These are phyloP conservation scores for Chernovozyma sophiae-reginae DNA, from an alignment of 1,139 yeast genomes.

Conservation along the genomic window DNA sequence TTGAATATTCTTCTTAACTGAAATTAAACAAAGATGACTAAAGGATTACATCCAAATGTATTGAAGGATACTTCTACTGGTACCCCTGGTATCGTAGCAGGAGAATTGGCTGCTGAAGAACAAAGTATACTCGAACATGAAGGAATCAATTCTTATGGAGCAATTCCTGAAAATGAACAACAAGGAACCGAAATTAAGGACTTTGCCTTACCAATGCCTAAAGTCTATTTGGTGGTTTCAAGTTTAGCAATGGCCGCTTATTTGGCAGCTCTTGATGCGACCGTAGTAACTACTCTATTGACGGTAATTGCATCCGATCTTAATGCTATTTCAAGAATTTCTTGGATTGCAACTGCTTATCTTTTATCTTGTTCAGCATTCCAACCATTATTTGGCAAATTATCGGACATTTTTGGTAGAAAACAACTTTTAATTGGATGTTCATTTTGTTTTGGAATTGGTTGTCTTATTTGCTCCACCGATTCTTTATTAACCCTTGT, in stretches of 20 bases:
- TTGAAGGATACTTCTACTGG: conserved; percentile 38
- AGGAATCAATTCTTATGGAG: conserved; percentile 9
- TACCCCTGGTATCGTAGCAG: conserved; percentile 45
- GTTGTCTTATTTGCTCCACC: conserved; percentile 40
- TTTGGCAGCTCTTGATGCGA: conserved; percentile 43
- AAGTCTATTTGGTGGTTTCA: conserved; percentile 29
- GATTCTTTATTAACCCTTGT: conserved; percentile 46
- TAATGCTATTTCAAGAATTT: conserved; percentile 34
- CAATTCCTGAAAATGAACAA: background rate
- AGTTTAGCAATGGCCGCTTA: conserved; percentile 36
- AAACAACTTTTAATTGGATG: conserved; percentile 39
- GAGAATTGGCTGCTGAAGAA: conserved; percentile 43
- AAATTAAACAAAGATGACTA: too few species aligned
- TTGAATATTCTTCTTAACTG: background rate
- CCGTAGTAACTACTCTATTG: conserved; percentile 42
- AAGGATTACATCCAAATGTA: conserved; percentile 20
- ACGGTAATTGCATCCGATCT: conserved; percentile 43
- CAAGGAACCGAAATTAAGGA: conserved; percentile 15
- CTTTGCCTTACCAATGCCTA: conserved; percentile 31
- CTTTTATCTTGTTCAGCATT: conserved; percentile 42
- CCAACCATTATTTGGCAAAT: conserved; percentile 77
- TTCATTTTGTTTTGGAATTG: conserved; percentile 32
- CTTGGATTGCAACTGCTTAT: conserved; percentile 47
- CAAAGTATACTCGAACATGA: conserved; percentile 5
- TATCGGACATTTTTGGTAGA: conserved; percentile 84